phyloP scores from a whole-genome alignment of 345 rosid species.

The Geranium brycei region DNA sequence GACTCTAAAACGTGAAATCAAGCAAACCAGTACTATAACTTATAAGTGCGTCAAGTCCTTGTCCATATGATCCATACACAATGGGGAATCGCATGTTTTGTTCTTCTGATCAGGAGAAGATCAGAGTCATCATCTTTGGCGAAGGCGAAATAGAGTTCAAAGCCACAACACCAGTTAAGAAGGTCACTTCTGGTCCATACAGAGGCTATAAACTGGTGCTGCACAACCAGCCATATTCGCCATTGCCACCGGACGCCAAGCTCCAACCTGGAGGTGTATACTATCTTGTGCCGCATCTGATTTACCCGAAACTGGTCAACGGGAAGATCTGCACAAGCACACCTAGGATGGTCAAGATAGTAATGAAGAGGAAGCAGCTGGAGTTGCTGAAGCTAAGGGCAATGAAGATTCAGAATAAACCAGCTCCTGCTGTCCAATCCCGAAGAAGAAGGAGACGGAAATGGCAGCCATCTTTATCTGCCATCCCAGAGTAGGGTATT shows the following conservation, averaged over 20 bases:
- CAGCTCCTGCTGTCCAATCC: conserved; percentile 9
- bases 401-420: conserved; percentile 11
- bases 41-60: background rate
- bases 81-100: background rate
- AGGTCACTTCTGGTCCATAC: background rate
- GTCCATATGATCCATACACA: background rate
- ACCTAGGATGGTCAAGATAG: conserved; percentile 20
- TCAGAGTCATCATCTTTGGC: background rate
- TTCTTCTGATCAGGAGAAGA: background rate
- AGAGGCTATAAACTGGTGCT: background rate
- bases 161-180: background rate
- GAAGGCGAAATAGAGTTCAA: background rate
- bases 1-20: background rate
- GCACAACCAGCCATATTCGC: background rate
- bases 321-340: background rate
- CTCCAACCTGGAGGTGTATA: background rate
- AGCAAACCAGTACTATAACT: too few species aligned
- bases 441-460: conserved; percentile 9
- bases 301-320: background rate
- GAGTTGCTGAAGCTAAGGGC: conserved; percentile 22
- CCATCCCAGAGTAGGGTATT: conserved; percentile 14
- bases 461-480: conserved; percentile 49
- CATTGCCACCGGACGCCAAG: background rate
- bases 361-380: conserved; percentile 33
- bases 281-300: background rate